Base-by-base conservation (phyloP, 495 filamentous ascomycete species). In the Aspergillus haitiensis region DNA sequence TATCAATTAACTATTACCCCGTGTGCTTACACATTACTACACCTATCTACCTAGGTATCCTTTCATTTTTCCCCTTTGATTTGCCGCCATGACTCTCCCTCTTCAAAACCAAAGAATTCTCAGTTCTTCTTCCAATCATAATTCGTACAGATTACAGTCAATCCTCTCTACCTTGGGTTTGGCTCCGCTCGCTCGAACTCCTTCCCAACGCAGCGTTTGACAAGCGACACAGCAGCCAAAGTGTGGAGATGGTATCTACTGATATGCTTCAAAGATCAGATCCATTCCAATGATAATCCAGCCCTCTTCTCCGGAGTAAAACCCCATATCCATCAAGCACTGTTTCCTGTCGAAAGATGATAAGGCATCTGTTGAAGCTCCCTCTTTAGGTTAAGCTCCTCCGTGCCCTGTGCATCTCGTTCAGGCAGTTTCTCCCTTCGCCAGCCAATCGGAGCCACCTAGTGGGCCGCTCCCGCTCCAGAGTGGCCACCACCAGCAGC, bases 301-400 rank as follows among this genome's bases (percentile, higher is more conserved):
- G 16, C 6, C 16, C 10, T 16, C 16, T 47, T 15, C 16, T n/a
- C 44, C 5, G 44, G 27, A 6, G 6, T 16, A 18, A 9, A 16
- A 18, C 11, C 44, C 44, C 15, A 16, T 7, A 10, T 7, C 44
- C 44, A 47, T 21, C 1, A 47, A 47, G 16, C 15, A 9, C 15
- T 21, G 44, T 47, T 18, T 47, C 15, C 9, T 9, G 13, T 7
- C 5, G 34, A 18, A 51, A 52, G 36, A 54, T 54, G 37, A 54
- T 40, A 44, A 47, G 54, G 33, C 50, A 53, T 59, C 57, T 59
- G 57, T 42, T 59, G 10, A 59, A 59, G 57, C 57, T 59, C 57
- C 57, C 57, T 37, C 50, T 59, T 53, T 40, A 4, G 57, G 57
- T n/a, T 46, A 53, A 59, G 57, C 18, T 2, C 3, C 4, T 46